Conservation (phyloP, 2,329 filamentous ascomycete species). For the Penicillium sclerotigenum region DNA sequence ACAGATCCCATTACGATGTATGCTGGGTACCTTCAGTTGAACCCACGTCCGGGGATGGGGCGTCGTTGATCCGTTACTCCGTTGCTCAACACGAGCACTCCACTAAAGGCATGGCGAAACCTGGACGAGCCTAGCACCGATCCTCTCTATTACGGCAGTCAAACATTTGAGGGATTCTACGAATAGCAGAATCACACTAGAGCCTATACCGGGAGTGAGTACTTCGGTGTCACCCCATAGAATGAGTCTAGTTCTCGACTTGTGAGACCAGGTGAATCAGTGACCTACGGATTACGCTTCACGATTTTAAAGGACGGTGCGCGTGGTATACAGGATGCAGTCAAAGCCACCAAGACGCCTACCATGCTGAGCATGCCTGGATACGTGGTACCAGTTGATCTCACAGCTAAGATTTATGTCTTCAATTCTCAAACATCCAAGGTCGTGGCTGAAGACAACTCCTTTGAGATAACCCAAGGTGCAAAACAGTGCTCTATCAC, state of each 20-base stretch:
- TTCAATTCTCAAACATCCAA: background rate
- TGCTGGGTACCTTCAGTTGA: background rate
- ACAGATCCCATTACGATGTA: background rate
- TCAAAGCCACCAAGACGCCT: background rate
- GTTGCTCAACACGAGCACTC: background rate
- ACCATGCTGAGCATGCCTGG: background rate
- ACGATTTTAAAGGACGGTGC: background rate
- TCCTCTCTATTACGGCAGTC: slow-evolving; percentile 50
- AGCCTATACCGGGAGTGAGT: slow-evolving; percentile 57
- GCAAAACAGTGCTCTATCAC: background rate
- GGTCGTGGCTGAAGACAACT: background rate
- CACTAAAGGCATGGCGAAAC: background rate
- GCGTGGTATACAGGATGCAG: background rate
- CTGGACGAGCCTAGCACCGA: slow-evolving; percentile 46
- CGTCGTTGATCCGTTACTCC: background rate
- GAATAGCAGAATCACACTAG: slow-evolving; percentile 57
- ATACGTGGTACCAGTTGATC: background rate
- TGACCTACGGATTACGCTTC: background rate
- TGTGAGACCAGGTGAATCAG: background rate
- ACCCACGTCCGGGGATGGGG: background rate
- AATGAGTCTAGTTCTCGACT: slow-evolving; percentile 35
- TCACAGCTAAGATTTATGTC: background rate
- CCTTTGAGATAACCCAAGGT: background rate
- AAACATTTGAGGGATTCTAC: slow-evolving; percentile 60
- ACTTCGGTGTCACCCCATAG: slow-evolving; percentile 53